Base-by-base conservation (phyloP, 1,139 yeast genomes). In the Lodderomyces elongisporus region DNA sequence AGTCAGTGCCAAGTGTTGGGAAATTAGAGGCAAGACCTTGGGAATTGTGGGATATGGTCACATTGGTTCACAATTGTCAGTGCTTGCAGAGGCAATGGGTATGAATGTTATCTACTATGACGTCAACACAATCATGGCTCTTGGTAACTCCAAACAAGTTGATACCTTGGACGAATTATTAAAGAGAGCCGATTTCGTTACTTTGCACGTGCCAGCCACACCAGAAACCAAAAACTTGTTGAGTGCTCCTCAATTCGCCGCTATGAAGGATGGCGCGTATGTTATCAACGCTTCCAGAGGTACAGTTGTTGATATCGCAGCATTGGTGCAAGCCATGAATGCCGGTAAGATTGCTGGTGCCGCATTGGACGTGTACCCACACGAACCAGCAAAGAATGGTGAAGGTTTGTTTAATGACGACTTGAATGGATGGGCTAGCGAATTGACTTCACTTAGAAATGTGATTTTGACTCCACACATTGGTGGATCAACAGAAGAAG, bases 401-500 rank as follows among this genome's bases (percentile, higher is more conserved):
- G 88, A 82, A 47, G 80, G 76, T 43, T 66, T 79, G 50, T 91
- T 89, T 66, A 66, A 58, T 51, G 71, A 81, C 52, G 70, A 72
- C 28, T 72, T 91, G 56, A 91, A 91, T 65, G 52, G 67, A 23
- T 93, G 96, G 93, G 77, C 87, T 39, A 70, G 85, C 23, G 96
- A 89, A 55, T 74, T 93, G 49, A 74, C 81, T 47, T 70, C 85
- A 14, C 74, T 88, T 58, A 78, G 93, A 66, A 93, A 91, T 60
- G 81, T 91, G 38, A 88, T 93, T 44, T 73, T 91, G 54, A 82
- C 97, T 37, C 99, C 99, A 25, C 99, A 91, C 57, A 91, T 91
- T 51, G 99, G 99, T 66, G 98, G 98, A 45, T 88, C 97, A 33
- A 91, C 99, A 31, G 97, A 91, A 64, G 99, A 91, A 69, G 98